Evolutionary conservation across 2,329 filamentous ascomycete genomes (phyloP).

Genomic region (Ophiocordyceps australis): DNA sequence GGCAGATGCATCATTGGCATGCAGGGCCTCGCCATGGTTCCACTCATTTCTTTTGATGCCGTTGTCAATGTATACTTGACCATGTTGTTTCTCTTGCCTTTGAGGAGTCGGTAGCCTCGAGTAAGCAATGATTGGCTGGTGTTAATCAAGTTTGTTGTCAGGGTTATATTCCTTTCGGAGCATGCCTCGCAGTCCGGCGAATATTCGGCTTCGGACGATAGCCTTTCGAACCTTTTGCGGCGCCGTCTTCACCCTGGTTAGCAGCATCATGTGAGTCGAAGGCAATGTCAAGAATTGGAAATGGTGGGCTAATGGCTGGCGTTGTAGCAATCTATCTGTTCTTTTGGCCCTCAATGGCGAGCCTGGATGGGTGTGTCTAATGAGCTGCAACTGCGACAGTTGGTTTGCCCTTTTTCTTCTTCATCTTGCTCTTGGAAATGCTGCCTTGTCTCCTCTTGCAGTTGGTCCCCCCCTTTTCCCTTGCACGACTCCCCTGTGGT

Average conservation of each 20-base stretch:
- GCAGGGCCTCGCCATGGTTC: conserved; percentile 37
- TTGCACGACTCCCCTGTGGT: too few species aligned
- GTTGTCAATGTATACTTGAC: conserved; percentile 46
- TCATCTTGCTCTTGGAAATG: not conserved
- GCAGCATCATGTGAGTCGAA: conserved; percentile 32
- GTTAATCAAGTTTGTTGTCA: conserved; percentile 11
- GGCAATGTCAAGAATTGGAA: not conserved
- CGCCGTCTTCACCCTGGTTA: conserved; percentile 34
- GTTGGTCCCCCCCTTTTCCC: too few species aligned
- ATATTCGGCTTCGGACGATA: conserved; percentile 26
- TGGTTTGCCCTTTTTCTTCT: conserved; percentile 2
- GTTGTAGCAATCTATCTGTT: conserved; percentile 34
- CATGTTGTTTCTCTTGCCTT: conserved; percentile 40
- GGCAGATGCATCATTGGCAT: conserved; percentile 45
- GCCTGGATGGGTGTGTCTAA: conserved; percentile 46
- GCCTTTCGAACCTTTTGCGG: conserved; percentile 42
- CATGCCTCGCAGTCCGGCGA: conserved; percentile 20
- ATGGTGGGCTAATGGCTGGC: conserved; percentile 3
- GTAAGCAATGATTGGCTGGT: too few species aligned
- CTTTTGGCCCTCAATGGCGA: conserved; percentile 40
- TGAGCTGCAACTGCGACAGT: conserved; percentile 46
- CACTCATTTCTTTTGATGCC: conserved; percentile 41
- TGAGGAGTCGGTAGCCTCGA: conserved; percentile 25
- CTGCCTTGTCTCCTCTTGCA: not conserved
- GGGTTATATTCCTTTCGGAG: conserved; percentile 36